Conservation (phyloP, 192 early-diverging fungal genomes). For the Linnemannia elongata region DNA sequence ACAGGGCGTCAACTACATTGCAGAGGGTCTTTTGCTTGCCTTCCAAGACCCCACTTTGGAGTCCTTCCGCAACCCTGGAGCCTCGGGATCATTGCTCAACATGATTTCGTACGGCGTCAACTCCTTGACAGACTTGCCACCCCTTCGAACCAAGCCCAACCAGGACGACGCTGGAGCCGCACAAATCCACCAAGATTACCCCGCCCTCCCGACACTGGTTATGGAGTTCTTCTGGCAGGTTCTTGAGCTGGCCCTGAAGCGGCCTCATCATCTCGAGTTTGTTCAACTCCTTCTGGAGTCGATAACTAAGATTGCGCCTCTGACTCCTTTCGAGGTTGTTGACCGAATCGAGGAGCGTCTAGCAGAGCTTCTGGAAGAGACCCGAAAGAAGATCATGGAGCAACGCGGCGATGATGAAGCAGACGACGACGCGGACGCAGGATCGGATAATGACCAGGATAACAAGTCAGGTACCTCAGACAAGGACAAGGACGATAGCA, state of each 20-base stretch:
- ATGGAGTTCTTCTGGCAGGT: constrained; percentile 56
- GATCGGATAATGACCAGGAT: constrained; percentile 7
- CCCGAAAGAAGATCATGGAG: constrained; percentile 50
- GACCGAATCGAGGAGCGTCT: constrained; percentile 51
- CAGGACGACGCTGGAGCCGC: constrained; percentile 5
- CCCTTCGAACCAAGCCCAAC: constrained; percentile 24
- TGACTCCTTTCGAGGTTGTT: constrained; percentile 44
- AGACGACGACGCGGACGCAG: constrained; percentile 8
- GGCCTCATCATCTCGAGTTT: constrained; percentile 50
- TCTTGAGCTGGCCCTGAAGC: constrained; percentile 46
- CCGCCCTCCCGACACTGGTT: constrained; percentile 38
- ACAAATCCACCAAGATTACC: constrained; percentile 36
- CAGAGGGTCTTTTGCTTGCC: constrained; percentile 46
- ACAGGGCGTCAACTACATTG: constrained; percentile 50
- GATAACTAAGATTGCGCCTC: constrained; percentile 42
- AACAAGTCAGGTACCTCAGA: background rate
- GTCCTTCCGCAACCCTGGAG: constrained; percentile 53
- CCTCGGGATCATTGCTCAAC: constrained; percentile 49
- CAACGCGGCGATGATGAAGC: constrained; percentile 29
- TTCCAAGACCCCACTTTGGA: constrained; percentile 52
- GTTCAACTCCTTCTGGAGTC: constrained; percentile 45
- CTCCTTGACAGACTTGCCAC: constrained; percentile 46
- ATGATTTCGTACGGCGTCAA: constrained; percentile 54
- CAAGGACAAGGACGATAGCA: constrained; percentile 8
- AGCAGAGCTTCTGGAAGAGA: constrained; percentile 50